These are phyloP conservation scores for Exserohilum rostratum DNA, from an alignment of 2,329 filamentous ascomycete genomes.

Conservation along the genomic window DNA sequence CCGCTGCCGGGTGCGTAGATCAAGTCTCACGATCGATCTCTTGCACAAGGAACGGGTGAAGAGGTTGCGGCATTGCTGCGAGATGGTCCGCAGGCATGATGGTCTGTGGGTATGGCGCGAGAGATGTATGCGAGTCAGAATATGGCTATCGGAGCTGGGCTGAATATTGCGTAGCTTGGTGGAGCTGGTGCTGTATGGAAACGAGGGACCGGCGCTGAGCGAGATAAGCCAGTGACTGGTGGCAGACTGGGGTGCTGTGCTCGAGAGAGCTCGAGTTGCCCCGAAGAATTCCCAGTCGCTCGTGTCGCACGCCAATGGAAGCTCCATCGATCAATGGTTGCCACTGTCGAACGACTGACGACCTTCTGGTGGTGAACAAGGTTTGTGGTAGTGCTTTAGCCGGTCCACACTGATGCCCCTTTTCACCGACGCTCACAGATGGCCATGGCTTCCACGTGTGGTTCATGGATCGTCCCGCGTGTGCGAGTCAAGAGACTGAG, in stretches of 20 bases:
- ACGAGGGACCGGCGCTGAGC: not conserved
- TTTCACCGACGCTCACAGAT: conserved; percentile 19
- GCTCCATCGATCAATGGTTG: not conserved
- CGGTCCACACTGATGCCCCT: conserved; percentile 1
- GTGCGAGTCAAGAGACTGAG: conserved; percentile 13
- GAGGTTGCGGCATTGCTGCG: not conserved
- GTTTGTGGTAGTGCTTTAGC: not conserved
- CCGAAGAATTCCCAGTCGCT: not conserved
- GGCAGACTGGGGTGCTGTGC: not conserved
- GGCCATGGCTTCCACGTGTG: conserved; percentile 27
- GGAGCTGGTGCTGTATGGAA: conserved; percentile 4
- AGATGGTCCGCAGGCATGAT: not conserved
- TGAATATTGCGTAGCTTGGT: conserved; percentile 5
- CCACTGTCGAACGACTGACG: not conserved
- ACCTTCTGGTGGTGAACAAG: not conserved
- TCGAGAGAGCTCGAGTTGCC: not conserved
- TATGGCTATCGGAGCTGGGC: not conserved
- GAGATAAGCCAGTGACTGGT: not conserved
- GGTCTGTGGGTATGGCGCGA: not conserved
- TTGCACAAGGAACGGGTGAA: not conserved
- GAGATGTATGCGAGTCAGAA: conserved; percentile 1
- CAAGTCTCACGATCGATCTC: not conserved
- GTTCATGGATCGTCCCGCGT: conserved; percentile 15
- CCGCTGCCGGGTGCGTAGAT: not conserved
- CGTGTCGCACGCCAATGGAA: not conserved